Evolutionary conservation across 768 basidiomycete species (phyloP), one percentile per base, ranked within the genome.

Genomic region (Panaeolus papilionaceus): DNA sequence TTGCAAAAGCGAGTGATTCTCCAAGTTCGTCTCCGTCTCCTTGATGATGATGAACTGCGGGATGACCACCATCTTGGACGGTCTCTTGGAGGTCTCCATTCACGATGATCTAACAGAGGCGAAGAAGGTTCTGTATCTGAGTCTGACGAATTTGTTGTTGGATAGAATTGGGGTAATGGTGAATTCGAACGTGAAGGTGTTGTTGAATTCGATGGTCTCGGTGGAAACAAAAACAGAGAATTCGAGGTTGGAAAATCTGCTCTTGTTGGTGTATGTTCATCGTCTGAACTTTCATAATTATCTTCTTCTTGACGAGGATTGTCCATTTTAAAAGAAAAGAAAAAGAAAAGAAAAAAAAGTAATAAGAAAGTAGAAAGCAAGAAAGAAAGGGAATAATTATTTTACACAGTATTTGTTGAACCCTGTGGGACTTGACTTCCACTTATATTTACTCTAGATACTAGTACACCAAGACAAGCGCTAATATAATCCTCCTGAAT

Each of bases 101-200:
- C 6, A 10, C 67, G 74, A 38, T 40, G 65, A 9, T 80, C 75
- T 62, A 82, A 75, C 39, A 88, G 80, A 42, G 88, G 82, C 63
- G 86, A 80, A 44, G 78, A 79, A 58, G 85, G 69, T n/a, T 69
- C 82, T 70, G 82, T 85, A 67, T 92, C 92, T 3, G 84, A 84
- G 70, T 91, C 89, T 26, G 88, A 89, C 18, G 86, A 79, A 23
- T 79, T 79, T 67, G 80, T 78, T 11, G 82, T 80, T 42, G 85
- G 76, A 73, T 84, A 83, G 70, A 86, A 86, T 63, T 84, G 83
- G 42, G 87, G 86, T 9, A 58, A 18, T 5, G 54, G 54, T 28
- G 54, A 58, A 58, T 16, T 58, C 37, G 54, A 58, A 12, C 90
- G 87, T 9, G 92, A 90, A n/a, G 85, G 85, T n/a, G 91, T 88